These are phyloP conservation scores for Zea mays DNA, from an alignment of 176 grass and related monocot species.

Conservation along the genomic window Zm-B73-REFERENCE-NAM-5.0 NC_050103.1:176786501-176787000, in stretches of 20 bases:
- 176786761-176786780: slow-evolving; percentile 15
- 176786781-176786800: slow-evolving; percentile 23
- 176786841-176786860: too few relatives aligned
- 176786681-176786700: slow-evolving; percentile 28
- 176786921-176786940: background rate
- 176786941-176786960: too few relatives aligned
- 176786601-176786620: slow-evolving; percentile 62
- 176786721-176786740: slow-evolving; percentile 15
- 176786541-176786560: background rate
- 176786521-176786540: slow-evolving; percentile 7
- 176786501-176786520: background rate
- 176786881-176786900: background rate
- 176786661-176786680: background rate
- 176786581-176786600: slow-evolving; percentile 94
- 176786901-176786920: background rate
- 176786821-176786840: slow-evolving; percentile 20
- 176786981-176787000: too few relatives aligned
- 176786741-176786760: slow-evolving; percentile 32
- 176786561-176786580: slow-evolving; percentile 85
- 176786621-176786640: slow-evolving; percentile 66
- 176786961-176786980: too few relatives aligned
- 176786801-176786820: slow-evolving; percentile 16
- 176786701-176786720: slow-evolving; percentile 15
- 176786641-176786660: slow-evolving; percentile 29
- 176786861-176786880: background rate